Base-by-base conservation (phyloP, 371 early-diverging fungal genomes). In the Actinomortierella ambigua region DNA sequence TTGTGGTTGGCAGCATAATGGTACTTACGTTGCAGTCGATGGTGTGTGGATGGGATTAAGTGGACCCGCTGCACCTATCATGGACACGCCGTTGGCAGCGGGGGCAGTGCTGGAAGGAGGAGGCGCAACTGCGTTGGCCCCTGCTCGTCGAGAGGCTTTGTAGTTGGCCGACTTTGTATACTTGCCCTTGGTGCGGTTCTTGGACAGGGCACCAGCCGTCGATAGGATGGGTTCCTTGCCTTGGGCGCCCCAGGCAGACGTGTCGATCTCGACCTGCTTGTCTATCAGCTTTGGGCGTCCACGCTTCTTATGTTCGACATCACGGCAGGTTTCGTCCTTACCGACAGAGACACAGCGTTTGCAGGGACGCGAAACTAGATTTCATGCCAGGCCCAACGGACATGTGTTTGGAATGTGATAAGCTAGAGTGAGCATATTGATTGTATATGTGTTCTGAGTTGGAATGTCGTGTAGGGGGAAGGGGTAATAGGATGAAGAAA, bases 301-400 rank as follows among this genome's bases (percentile, higher is more conserved):
- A 59, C 93, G 84, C 63, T 91, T 91, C 64, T 90, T 92, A 75
- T 91, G 91, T 67, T 89, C 84, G 53, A 90, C 89, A 70, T 92
- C 93, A 34, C 85, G 80, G 57, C 93, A 92, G n/a, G 88, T 84
- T 50, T 88, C 89, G 53, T 82, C 77, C 65, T 87, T 90, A 44
- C 85, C 85, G n/a, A 89, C 62, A 2, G 88, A 77, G n/a, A 89
- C 75, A 69, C 93, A 92, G 40, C 93, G 79, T 68, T 85, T 86
- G 75, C 93, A 92, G 6, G 93, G 93, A 39, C 93, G 73, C 24
- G 85, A 84, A 15, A 86, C 90, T 88, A 70, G 6, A 24, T n/a
- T 18, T 2, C 14, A 43, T 54, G 53, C 34, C 17, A 23, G 47
- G 22, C 29, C 24, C 2, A 44, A 6, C 8, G 18, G n/a, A 51